These are phyloP conservation scores for Cenchrus americanus DNA, from an alignment of 176 grass and related monocot genomes.

Conservation along the genomic window DNA sequence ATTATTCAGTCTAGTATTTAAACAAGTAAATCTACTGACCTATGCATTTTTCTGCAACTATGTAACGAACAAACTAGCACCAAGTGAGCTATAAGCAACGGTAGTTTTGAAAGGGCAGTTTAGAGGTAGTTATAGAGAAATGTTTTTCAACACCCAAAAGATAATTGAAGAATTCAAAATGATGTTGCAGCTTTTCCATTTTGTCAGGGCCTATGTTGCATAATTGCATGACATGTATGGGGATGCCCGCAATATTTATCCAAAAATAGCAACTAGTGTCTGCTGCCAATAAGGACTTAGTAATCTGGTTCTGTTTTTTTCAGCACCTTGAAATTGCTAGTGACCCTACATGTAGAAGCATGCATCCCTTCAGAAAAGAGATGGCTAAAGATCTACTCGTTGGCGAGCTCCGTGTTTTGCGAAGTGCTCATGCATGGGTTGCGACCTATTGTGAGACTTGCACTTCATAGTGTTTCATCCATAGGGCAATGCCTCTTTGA, in stretches of 20 bases:
- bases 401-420: slow-evolving; percentile 66
- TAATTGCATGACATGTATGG: background rate
- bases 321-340: slow-evolving; percentile 57
- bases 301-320: slow-evolving; percentile 25
- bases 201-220: background rate
- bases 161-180: background rate
- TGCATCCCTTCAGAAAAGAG: slow-evolving; percentile 49
- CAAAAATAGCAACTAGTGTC: background rate
- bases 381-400: slow-evolving; percentile 76
- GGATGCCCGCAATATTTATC: background rate
- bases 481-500: background rate
- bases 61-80: background rate
- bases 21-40: background rate
- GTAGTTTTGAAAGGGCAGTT: background rate
- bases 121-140: background rate
- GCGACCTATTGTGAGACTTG: slow-evolving; percentile 54
- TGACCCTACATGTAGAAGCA: slow-evolving; percentile 7
- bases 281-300: background rate
- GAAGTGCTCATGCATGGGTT: slow-evolving; percentile 48
- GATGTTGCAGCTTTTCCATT: slow-evolving; percentile 5
- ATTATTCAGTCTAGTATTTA: slow-evolving; percentile 1
- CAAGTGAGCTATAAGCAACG: background rate
- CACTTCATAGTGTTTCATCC: background rate
- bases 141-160: background rate
- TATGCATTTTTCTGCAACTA: background rate